Conservation (phyloP, 2,329 filamentous ascomycete species). For the Trichoderma oligosporum region DNA sequence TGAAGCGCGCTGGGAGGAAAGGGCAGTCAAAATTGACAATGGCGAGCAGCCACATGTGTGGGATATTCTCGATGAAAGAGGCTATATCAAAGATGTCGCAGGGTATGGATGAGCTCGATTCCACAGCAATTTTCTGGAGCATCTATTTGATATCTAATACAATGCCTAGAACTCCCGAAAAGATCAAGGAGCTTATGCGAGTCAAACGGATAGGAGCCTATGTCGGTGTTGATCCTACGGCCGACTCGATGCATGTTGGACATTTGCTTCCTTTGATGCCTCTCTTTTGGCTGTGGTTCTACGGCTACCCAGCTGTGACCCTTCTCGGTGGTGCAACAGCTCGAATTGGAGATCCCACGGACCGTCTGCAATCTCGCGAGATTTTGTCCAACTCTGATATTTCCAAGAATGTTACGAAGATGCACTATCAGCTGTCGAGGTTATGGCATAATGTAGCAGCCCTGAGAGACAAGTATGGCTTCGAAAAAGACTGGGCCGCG, state of each 20-base stretch:
- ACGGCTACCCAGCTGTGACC: slow-evolving; percentile 65
- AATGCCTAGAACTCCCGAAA: slow-evolving; percentile 40
- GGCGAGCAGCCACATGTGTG: slow-evolving; percentile 55
- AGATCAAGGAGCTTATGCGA: slow-evolving; percentile 61
- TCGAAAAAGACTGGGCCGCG: slow-evolving; percentile 60
- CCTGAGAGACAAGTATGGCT: slow-evolving; percentile 63
- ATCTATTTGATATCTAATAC: neutral
- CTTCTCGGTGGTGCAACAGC: slow-evolving; percentile 72
- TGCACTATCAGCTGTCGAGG: slow-evolving; percentile 65
- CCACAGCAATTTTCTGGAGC: neutral
- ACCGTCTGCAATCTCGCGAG: slow-evolving; percentile 60
- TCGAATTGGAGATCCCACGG: slow-evolving; percentile 75
- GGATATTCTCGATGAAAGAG: slow-evolving; percentile 65
- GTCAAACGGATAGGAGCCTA: slow-evolving; percentile 68
- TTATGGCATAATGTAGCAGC: slow-evolving; percentile 71
- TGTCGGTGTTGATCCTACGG: slow-evolving; percentile 79
- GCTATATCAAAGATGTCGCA: slow-evolving; percentile 69
- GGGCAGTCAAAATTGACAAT: slow-evolving; percentile 44
- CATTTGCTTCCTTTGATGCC: slow-evolving; percentile 80
- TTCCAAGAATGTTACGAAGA: slow-evolving; percentile 61
- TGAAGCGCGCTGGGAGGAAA: slow-evolving; percentile 45
- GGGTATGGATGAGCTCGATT: slow-evolving; percentile 51
- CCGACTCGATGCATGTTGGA: slow-evolving; percentile 73
- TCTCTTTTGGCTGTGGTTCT: slow-evolving; percentile 77
- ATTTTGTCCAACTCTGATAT: slow-evolving; percentile 49